Conservation (phyloP, 768 basidiomycete genomes). For the Suillus weaverae region DNA sequence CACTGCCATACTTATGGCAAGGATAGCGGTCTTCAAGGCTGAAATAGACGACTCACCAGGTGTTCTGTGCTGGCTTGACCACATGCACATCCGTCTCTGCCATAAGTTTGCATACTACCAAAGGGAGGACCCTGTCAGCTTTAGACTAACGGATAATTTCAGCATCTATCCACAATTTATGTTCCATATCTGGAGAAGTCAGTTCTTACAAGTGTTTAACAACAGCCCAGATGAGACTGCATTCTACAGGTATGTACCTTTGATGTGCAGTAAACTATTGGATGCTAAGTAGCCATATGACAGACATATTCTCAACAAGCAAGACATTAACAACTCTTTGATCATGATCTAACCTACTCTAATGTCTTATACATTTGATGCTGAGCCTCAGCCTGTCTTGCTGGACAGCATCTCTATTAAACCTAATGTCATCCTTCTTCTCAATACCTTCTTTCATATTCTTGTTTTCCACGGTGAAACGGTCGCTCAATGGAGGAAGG, state of each 20-base stretch:
- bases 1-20: conserved; percentile 95
- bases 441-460: conserved; percentile 99
- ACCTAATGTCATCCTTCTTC: conserved; percentile 91
- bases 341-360: conserved; percentile 99
- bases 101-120: conserved; percentile 99
- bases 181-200: conserved; percentile 97
- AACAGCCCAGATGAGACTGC: conserved; percentile 99
- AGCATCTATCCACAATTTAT: conserved; percentile 99
- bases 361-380: conserved; percentile 97
- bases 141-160: conserved; percentile 93
- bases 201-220: conserved; percentile 99
- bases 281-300: conserved; percentile 9
- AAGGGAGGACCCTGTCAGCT: conserved; percentile 95
- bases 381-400: conserved; percentile 89
- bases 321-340: conserved; percentile 97
- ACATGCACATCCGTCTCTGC: conserved; percentile 97
- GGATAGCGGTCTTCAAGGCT: conserved; percentile 98
- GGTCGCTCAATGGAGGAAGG: conserved; percentile 96
- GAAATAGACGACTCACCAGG: conserved; percentile 98
- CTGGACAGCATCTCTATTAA: conserved; percentile 98
- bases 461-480: conserved; percentile 98
- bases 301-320: conserved; percentile 92
- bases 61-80: conserved; percentile 93
- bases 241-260: conserved; percentile 76
- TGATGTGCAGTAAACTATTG: background rate